Conservation (phyloP, 148 eudicot species). For the Suaeda aralocaspica region DNA sequence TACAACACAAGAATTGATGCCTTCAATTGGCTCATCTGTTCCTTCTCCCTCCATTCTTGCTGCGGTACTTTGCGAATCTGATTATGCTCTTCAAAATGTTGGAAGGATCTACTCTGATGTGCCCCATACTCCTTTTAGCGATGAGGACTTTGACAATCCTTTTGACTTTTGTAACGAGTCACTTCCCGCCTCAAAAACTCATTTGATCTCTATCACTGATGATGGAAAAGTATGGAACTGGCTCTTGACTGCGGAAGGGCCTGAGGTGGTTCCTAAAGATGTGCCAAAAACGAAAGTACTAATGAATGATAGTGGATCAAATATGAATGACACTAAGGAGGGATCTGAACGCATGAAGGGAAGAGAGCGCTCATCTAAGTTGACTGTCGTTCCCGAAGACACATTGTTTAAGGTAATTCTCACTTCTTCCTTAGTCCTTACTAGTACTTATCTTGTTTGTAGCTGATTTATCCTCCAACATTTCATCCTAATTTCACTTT, state of each 20-base stretch:
- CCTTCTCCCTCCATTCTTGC: constrained; percentile 91
- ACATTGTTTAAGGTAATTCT: constrained; percentile 60
- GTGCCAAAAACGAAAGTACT: constrained; percentile 24
- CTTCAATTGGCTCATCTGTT: constrained; percentile 76
- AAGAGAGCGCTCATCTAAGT: constrained; percentile 32
- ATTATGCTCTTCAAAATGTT: constrained; percentile 67
- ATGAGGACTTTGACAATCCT: constrained; percentile 61
- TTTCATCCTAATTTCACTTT: background rate
- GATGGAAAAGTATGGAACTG: constrained; percentile 99
- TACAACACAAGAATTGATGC: constrained; percentile 86
- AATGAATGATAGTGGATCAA: constrained; percentile 33
- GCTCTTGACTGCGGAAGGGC: constrained; percentile 83
- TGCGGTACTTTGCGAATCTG: constrained; percentile 68
- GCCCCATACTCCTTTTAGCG: constrained; percentile 44
- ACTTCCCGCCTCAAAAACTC: constrained; percentile 59
- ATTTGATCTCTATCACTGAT: constrained; percentile 80
- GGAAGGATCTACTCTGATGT: constrained; percentile 58
- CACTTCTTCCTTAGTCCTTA: constrained; percentile 2
- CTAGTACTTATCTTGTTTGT: background rate
- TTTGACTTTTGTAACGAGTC: constrained; percentile 74
- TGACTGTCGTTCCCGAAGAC: constrained; percentile 41
- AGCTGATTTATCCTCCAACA: background rate
- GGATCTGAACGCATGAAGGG: constrained; percentile 33
- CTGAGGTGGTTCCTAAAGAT: constrained; percentile 48
- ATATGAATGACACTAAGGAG: constrained; percentile 32